A percentile compares a stretch with the other conserved stretches of the same genome.
Conservation (phyloP, 2,329 filamentous ascomycete species). For the Zasmidium angulare region DNA sequence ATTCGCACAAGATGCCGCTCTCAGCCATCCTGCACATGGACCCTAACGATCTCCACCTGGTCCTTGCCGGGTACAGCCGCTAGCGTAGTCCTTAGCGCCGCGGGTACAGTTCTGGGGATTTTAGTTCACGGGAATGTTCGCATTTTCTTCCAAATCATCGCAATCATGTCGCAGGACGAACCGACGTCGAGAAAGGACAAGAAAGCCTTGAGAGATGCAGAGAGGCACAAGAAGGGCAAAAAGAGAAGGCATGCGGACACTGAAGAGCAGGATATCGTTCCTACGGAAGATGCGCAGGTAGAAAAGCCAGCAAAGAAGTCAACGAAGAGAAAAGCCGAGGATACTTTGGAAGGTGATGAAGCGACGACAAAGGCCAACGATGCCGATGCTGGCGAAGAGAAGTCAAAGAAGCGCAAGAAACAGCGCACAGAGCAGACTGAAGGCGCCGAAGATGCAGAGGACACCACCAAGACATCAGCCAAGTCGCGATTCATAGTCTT, state of each 20-base stretch:
- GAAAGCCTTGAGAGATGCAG: conserved; percentile 37
- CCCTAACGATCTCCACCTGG: too few species aligned
- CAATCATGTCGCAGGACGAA: conserved; percentile 40
- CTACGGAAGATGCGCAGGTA: conserved; percentile 20
- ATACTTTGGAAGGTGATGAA: conserved; percentile 2
- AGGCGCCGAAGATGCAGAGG: conserved; percentile 4
- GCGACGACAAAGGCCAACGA: background rate
- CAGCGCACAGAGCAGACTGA: background rate
- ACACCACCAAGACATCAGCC: conserved; percentile 32
- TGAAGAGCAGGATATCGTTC: conserved; percentile 20
- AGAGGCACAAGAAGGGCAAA: conserved; percentile 35
- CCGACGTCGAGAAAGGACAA: conserved; percentile 34
- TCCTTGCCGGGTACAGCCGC: too few species aligned
- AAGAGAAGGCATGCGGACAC: conserved; percentile 34
- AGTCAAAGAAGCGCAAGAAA: conserved; percentile 28
- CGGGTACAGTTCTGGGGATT: too few species aligned
- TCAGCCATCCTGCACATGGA: too few species aligned
- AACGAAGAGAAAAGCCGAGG: conserved; percentile 10
- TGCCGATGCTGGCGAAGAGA: conserved; percentile 4
- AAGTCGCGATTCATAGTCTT: conserved; percentile 72
- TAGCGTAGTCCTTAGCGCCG: too few species aligned
- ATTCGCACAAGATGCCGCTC: background rate
- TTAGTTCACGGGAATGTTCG: conserved; percentile 43
- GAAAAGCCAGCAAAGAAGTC: conserved; percentile 18
- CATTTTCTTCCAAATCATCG: conserved; percentile 85